Evolutionary conservation across 805 yeast species (phyloP).

Genomic region (Naumovozyma castellii): DNA sequence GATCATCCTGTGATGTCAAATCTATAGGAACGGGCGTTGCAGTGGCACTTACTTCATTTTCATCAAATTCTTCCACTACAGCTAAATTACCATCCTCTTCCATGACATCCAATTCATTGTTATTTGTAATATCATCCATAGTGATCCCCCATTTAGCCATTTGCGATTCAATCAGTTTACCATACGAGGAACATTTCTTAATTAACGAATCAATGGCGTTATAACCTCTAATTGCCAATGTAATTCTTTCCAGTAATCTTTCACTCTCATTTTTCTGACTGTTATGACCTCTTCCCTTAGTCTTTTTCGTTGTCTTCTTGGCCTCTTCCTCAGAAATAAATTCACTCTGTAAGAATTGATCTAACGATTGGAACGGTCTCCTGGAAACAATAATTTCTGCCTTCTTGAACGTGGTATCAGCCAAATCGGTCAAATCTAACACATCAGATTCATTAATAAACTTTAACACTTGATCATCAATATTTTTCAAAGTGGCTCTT

Average conservation of each 20-base stretch:
- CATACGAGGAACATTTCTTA: constrained; percentile 70
- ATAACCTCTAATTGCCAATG: constrained; percentile 71
- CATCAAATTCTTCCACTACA: constrained; percentile 26
- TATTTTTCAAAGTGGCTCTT: constrained; percentile 28
- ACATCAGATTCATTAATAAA: constrained; percentile 72
- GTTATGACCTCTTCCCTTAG: constrained; percentile 30
- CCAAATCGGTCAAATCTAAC: constrained; percentile 71
- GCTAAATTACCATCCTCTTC: constrained; percentile 24
- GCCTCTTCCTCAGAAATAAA: constrained; percentile 17
- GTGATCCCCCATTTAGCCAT: constrained; percentile 86
- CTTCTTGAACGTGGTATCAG: constrained; percentile 54
- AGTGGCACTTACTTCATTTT: constrained; percentile 18
- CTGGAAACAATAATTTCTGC: constrained; percentile 55
- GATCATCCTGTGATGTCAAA: constrained; percentile 1
- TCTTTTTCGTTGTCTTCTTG: constrained; percentile 9
- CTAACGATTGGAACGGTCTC: constrained; percentile 62
- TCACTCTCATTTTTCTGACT: constrained; percentile 58
- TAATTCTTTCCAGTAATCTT: constrained; percentile 60
- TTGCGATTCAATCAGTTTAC: constrained; percentile 57
- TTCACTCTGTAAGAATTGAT: constrained; percentile 41
- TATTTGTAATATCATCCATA: constrained; percentile 48
- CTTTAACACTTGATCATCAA: constrained; percentile 58
- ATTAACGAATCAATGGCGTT: constrained; percentile 92
- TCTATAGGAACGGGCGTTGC: constrained; percentile 9
- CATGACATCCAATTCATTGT: constrained; percentile 19